These are phyloP conservation scores for Cytospora piceicola DNA, from an alignment of 2,329 filamentous ascomycete species.

Conservation along the genomic window DNA sequence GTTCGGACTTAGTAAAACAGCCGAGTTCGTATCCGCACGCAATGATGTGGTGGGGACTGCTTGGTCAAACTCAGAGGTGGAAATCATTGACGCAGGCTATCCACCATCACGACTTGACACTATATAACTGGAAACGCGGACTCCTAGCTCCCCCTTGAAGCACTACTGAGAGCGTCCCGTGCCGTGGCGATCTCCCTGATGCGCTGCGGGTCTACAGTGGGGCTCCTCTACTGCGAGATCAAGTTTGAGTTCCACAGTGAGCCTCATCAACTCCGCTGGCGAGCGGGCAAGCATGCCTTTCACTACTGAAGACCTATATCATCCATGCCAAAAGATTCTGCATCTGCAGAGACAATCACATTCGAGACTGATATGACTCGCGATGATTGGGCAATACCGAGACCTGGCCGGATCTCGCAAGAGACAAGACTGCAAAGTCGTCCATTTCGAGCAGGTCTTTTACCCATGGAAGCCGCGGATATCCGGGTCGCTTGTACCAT, in stretches of 20 bases:
- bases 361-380: not conserved
- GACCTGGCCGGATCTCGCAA: not conserved
- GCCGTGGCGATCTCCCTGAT: not conserved
- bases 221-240: not conserved
- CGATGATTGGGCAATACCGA: not conserved
- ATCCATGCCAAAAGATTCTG: not conserved
- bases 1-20: not conserved
- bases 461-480: not conserved
- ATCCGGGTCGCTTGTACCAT: not conserved
- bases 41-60: too few species aligned
- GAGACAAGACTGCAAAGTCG: not conserved
- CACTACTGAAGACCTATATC: not conserved
- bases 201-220: not conserved
- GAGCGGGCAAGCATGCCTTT: not conserved
- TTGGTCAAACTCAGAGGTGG: too few species aligned
- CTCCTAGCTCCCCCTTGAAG: not conserved
- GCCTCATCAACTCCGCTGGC: slow-evolving; percentile 1
- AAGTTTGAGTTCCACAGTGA: not conserved
- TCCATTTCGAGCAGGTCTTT: not conserved
- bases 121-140: not conserved
- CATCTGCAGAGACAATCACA: not conserved
- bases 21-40: not conserved
- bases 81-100: too few species aligned
- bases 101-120: not conserved
- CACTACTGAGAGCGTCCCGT: not conserved